These are phyloP conservation scores for Talaromyces sp. DNA, from an alignment of 2,329 filamentous ascomycete genomes.

Conservation along the genomic window DNA sequence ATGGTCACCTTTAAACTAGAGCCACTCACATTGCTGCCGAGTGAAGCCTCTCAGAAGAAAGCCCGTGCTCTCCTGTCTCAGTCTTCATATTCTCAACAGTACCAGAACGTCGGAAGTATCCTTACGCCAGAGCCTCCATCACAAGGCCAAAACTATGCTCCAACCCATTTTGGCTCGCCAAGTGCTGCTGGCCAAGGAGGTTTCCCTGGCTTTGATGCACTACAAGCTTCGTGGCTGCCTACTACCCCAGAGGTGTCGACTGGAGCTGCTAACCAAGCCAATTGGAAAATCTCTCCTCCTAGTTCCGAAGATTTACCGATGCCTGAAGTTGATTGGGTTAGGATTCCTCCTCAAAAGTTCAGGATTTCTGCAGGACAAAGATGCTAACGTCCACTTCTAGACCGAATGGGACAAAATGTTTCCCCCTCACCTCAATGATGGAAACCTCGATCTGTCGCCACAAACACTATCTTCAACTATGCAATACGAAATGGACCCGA, in stretches of 20 bases:
- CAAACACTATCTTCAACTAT: slow-evolving; percentile 20
- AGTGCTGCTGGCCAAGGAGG: neutral
- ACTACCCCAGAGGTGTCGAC: slow-evolving; percentile 16
- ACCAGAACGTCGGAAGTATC: neutral
- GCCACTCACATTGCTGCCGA: slow-evolving; percentile 7
- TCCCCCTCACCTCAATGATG: slow-evolving; percentile 48
- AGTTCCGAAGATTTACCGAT: slow-evolving; percentile 32
- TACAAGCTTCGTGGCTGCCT: slow-evolving; percentile 11
- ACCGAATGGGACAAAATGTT: slow-evolving; percentile 37
- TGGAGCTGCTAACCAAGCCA: slow-evolving; percentile 15
- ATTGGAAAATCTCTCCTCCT: slow-evolving; percentile 9
- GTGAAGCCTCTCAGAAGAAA: neutral
- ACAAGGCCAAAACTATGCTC: neutral
- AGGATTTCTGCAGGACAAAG: neutral
- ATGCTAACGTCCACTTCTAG: slow-evolving; percentile 18
- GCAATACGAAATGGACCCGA: slow-evolving; percentile 19
- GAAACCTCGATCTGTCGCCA: slow-evolving; percentile 50
- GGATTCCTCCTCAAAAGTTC: slow-evolving; percentile 24
- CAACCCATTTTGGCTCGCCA: neutral
- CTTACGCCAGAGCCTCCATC: neutral
- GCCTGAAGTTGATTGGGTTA: slow-evolving; percentile 64
- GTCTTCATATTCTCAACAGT: slow-evolving; percentile 1
- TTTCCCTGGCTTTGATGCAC: neutral
- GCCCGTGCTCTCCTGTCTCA: slow-evolving; percentile 2
- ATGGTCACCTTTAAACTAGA: neutral